A percentile compares a stretch with the other conserved stretches of the same genome.
These are phyloP conservation scores for Zalerion maritima DNA, from an alignment of 495 filamentous ascomycete species.

Conservation along the genomic window DNA sequence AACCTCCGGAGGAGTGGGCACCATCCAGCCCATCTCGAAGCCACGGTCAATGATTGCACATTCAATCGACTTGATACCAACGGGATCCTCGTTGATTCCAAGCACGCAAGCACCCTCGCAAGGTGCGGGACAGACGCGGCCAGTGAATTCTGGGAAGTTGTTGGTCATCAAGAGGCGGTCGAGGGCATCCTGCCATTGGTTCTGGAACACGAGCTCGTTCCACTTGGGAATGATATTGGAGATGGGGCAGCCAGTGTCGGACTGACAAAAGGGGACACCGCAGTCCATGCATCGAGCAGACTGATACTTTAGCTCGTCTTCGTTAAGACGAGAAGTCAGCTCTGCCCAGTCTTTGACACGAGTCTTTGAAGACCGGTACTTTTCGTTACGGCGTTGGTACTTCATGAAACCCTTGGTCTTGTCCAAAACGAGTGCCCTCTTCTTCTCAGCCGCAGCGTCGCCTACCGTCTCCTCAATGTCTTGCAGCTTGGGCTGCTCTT, in stretches of 20 bases:
- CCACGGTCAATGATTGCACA: slow-evolving; percentile 98
- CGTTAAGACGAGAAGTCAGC: slow-evolving; percentile 73
- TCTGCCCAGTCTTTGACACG: slow-evolving; percentile 92
- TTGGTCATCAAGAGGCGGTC: slow-evolving; percentile 97
- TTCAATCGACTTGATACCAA: slow-evolving; percentile 98
- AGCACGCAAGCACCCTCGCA: slow-evolving; percentile 97
- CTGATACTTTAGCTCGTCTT: slow-evolving; percentile 98
- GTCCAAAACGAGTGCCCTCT: slow-evolving; percentile 81
- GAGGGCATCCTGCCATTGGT: slow-evolving; percentile 90
- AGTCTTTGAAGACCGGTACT: slow-evolving; percentile 80
- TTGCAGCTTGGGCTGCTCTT: slow-evolving; percentile 56
- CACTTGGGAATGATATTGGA: slow-evolving; percentile 99
- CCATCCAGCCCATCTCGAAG: slow-evolving; percentile 99
- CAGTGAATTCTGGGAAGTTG: slow-evolving; percentile 99
- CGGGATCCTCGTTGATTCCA: slow-evolving; percentile 94
- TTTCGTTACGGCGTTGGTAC: slow-evolving; percentile 86
- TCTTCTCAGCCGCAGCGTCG: slow-evolving; percentile 88
- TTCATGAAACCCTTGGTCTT: slow-evolving; percentile 99
- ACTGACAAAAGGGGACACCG: slow-evolving; percentile 98
- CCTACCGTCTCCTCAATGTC: slow-evolving; percentile 93
- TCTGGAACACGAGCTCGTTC: slow-evolving; percentile 89
- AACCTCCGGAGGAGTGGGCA: slow-evolving; percentile 61
- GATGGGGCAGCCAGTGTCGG: slow-evolving; percentile 92
- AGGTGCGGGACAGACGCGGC: slow-evolving; percentile 93
- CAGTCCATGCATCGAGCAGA: slow-evolving; percentile 99